Base-by-base conservation (phyloP, 768 basidiomycete species). In the Megacollybia marginata region DNA sequence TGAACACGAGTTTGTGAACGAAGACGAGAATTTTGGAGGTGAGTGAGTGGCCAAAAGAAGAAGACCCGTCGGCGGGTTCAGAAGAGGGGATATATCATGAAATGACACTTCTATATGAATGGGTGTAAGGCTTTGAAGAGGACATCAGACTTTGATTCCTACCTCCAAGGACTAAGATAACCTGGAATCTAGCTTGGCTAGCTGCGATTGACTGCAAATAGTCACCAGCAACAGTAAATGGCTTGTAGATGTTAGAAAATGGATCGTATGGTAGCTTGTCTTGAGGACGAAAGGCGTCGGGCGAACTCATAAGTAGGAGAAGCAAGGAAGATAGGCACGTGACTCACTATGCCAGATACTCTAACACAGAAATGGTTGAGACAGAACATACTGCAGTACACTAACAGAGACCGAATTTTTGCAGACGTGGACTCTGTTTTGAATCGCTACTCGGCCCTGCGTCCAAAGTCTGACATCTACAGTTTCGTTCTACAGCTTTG, bases 401-500 rank as follows among this genome's bases (percentile, higher is more conserved):
- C 59, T 2, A 52, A 69, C 35, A 59, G 55, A 23, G 72, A 78
- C 44, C 62, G 69, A 16, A 70, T 80, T 43, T 73, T 66, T 52
- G 54, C 64, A 13, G 76, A 83, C 57, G 61, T 76, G 49, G 72
- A 78, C 56, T 60, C 69, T 10, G 68, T 65, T 5, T 68, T 83
- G 49, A 55, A 60, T 34, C 62, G 66, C 43, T 69, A 65, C 54
- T 62, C 70, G 9, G 59, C 79, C 33, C 67, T 81, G 42, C 64
- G 75, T 8, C 81, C 78, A 19, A 80, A 79, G 55, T 76, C 80
- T 8, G 82, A 80, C 47, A 67, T 76, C 5, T 82, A 82, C 69
- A 79, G 80, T 0, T 83, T 33, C 15, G 48, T 11, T 43, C 15
- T 8, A 4, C n/a, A 15, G 33, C n/a, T 16, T 44, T 19, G 11